Evolutionary conservation across 1,139 yeast genomes (phyloP).

Genomic region (Yamadazyma triangularis): DNA sequence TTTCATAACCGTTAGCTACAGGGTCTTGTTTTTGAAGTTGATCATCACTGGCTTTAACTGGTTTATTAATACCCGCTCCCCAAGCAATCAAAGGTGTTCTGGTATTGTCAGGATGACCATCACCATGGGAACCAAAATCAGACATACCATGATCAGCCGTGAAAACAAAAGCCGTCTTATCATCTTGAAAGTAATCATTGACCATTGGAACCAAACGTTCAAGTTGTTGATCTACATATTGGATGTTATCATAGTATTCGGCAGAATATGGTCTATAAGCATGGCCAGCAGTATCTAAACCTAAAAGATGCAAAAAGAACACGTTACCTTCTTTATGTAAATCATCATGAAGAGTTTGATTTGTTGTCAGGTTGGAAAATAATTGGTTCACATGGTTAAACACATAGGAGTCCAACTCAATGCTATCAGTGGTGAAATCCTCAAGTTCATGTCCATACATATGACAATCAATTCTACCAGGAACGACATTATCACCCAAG

Average conservation of each 20-base stretch:
- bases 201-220: slow-evolving; percentile 60
- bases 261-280: slow-evolving; percentile 92
- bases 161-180: slow-evolving; percentile 84
- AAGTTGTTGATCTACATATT: slow-evolving; percentile 74
- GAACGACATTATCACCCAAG: slow-evolving; percentile 68
- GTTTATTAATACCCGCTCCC: slow-evolving; percentile 93
- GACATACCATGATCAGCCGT: slow-evolving; percentile 99
- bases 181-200: slow-evolving; percentile 73
- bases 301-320: slow-evolving; percentile 85
- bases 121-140: slow-evolving; percentile 97
- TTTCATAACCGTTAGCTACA: slow-evolving; percentile 43
- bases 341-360: slow-evolving; percentile 52
- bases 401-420: slow-evolving; percentile 85
- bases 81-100: slow-evolving; percentile 95
- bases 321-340: slow-evolving; percentile 77
- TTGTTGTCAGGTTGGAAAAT: slow-evolving; percentile 57
- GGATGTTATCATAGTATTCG: slow-evolving; percentile 90
- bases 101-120: slow-evolving; percentile 97
- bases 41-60: slow-evolving; percentile 32
- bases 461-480: slow-evolving; percentile 74
- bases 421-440: slow-evolving; percentile 85
- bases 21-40: slow-evolving; percentile 31
- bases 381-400: slow-evolving; percentile 74
- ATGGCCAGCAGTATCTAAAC: slow-evolving; percentile 98
- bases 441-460: slow-evolving; percentile 97